These are phyloP conservation scores for Eucalyptus pauciflora DNA, from an alignment of 345 rosid genomes.

Conservation along the genomic window DNA sequence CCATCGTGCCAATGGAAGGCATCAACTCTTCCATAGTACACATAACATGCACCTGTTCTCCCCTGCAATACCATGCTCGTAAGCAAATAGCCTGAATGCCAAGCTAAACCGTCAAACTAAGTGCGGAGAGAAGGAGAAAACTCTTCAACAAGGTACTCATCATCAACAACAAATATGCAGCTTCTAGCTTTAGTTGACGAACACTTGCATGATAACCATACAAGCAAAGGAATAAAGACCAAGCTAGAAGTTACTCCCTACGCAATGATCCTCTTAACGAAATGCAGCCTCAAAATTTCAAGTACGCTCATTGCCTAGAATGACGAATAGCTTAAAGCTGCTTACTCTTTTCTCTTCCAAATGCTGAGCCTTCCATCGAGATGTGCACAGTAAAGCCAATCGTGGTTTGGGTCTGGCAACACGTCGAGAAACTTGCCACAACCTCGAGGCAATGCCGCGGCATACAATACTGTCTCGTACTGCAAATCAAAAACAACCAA, in stretches of 20 bases:
- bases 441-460: slow-evolving; percentile 69
- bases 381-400: slow-evolving; percentile 79
- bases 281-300: background rate
- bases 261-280: background rate
- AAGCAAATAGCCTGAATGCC: slow-evolving; percentile 7
- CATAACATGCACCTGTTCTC: slow-evolving; percentile 83
- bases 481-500: slow-evolving; percentile 81
- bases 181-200: background rate
- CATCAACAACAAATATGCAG: background rate
- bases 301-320: background rate
- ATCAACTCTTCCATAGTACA: slow-evolving; percentile 78
- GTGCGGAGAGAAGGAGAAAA: background rate
- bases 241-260: background rate
- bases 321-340: background rate
- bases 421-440: slow-evolving; percentile 86
- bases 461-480: slow-evolving; percentile 52
- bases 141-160: background rate
- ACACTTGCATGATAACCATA: background rate
- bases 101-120: background rate
- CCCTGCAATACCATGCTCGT: slow-evolving; percentile 35
- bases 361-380: slow-evolving; percentile 87
- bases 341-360: slow-evolving; percentile 91
- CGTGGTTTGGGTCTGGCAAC: slow-evolving; percentile 69
- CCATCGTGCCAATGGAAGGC: slow-evolving; percentile 78
- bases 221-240: background rate